A percentile compares a stretch with the other conserved stretches of the same genome.
Conservation (phyloP, 2,329 filamentous ascomycete species). For the Sarocladiaceae sp. region DNA sequence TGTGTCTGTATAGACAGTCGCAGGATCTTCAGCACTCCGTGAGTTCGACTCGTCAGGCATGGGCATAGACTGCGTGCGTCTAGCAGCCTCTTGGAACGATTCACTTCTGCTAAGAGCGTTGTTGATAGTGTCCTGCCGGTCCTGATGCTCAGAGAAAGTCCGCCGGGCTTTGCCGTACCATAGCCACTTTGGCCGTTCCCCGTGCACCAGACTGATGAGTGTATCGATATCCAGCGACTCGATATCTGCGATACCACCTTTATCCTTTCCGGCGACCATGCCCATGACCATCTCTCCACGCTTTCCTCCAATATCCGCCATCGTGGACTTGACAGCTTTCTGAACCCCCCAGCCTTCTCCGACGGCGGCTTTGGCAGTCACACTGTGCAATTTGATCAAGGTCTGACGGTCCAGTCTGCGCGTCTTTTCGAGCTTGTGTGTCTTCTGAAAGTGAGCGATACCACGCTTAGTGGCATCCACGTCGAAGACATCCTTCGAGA, state of each 20-base stretch:
- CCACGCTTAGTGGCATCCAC: conserved; percentile 74
- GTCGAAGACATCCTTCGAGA: conserved; percentile 89
- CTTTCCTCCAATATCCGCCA: conserved; percentile 89
- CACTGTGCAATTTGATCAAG: conserved; percentile 69
- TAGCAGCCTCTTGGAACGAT: conserved; percentile 19
- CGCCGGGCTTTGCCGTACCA: conserved; percentile 89
- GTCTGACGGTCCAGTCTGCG: conserved; percentile 78
- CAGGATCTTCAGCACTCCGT: conserved; percentile 39
- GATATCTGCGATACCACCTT: conserved; percentile 83
- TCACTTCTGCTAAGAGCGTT: background rate
- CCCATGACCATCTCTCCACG: conserved; percentile 91
- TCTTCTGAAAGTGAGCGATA: conserved; percentile 84
- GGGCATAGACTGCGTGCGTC: conserved; percentile 44
- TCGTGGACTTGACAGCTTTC: conserved; percentile 88
- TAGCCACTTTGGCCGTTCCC: conserved; percentile 84
- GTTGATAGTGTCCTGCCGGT: conserved; percentile 25
- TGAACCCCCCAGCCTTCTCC: conserved; percentile 91
- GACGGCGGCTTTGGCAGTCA: conserved; percentile 82
- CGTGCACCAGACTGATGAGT: conserved; percentile 71
- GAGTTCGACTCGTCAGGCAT: conserved; percentile 45
- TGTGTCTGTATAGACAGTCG: conserved; percentile 34
- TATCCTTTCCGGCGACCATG: conserved; percentile 83
- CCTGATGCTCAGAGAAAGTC: conserved; percentile 38
- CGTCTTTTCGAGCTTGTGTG: conserved; percentile 71
- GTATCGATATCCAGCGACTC: conserved; percentile 86